Evolutionary conservation across 139 green algal species (phyloP).

Genomic region (Monoraphidium neglectum): DNA sequence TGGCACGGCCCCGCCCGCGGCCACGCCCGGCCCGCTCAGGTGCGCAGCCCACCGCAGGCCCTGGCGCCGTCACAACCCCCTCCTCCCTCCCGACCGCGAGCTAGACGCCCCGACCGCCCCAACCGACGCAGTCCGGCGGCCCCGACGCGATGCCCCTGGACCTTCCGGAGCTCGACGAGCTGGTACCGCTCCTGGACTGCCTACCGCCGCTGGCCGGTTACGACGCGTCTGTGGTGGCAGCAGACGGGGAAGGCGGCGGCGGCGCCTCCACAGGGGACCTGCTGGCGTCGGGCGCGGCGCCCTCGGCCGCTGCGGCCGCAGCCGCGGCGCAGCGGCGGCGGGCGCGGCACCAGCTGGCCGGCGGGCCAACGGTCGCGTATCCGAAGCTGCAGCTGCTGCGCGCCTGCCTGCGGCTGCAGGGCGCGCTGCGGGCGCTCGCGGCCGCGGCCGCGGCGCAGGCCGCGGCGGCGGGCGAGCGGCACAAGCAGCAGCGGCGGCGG

Average conservation of each 20-base stretch:
- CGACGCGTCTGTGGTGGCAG: too few relatives aligned
- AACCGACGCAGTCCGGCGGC: not conserved
- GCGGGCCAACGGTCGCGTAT: not conserved
- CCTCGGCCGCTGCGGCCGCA: not conserved
- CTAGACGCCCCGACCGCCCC: not conserved
- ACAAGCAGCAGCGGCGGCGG: slow-evolving; percentile 27
- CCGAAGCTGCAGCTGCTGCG: slow-evolving; percentile 20
- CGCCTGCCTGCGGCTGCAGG: slow-evolving; percentile 5
- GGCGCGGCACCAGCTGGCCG: not conserved
- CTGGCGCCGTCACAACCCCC: too few relatives aligned
- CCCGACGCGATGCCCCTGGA: slow-evolving; percentile 23
- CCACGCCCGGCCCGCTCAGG: too few relatives aligned
- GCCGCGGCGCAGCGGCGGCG: not conserved
- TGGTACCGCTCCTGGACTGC: slow-evolving; percentile 36
- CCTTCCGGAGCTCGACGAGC: slow-evolving; percentile 33
- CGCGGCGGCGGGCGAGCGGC: not conserved
- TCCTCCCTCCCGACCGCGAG: not conserved
- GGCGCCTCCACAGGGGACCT: too few relatives aligned
- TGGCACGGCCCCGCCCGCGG: too few relatives aligned
- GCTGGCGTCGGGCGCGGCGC: too few relatives aligned
- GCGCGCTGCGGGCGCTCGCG: slow-evolving; percentile 3
- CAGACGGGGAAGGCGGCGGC: too few relatives aligned
- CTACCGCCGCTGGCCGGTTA: slow-evolving; percentile 22
- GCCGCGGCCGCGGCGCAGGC: not conserved
- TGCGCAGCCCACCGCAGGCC: too few relatives aligned